Percentiles rank a stretch among this genome's conserved stretches.
Evolutionary conservation across 2,329 filamentous ascomycete species (phyloP).

Genomic region (Magnaporthiopsis incrustans): DNA sequence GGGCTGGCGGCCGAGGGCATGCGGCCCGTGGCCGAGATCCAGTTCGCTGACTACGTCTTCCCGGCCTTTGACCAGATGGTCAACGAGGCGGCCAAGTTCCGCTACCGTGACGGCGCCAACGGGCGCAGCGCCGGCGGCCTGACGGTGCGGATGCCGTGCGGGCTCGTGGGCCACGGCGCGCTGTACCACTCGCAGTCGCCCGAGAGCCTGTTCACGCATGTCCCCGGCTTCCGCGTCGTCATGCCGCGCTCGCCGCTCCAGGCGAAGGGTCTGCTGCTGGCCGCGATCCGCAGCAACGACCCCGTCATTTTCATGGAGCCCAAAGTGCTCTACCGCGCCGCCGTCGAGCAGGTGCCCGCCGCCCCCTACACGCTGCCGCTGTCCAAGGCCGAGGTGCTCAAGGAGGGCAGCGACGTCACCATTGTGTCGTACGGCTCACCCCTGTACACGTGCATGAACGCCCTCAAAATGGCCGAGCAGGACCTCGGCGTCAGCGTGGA

Average conservation of each 20-base stretch:
- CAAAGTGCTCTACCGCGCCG: constrained; percentile 85
- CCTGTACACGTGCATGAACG: constrained; percentile 72
- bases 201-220: constrained; percentile 79
- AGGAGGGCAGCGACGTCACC: constrained; percentile 71
- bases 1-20: constrained; percentile 85
- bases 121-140: constrained; percentile 63
- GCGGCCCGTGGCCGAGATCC: constrained; percentile 88
- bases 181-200: constrained; percentile 86
- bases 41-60: constrained; percentile 92
- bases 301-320: constrained; percentile 92
- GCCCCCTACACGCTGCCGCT: constrained; percentile 76
- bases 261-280: constrained; percentile 77
- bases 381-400: constrained; percentile 77
- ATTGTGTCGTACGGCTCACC: constrained; percentile 86
- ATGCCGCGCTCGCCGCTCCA: constrained; percentile 80
- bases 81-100: constrained; percentile 84
- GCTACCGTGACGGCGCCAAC: constrained; percentile 61
- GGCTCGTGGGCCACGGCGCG: constrained; percentile 81
- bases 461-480: constrained; percentile 66
- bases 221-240: constrained; percentile 77
- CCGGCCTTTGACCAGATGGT: constrained; percentile 92
- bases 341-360: constrained; percentile 82
- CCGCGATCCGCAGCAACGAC: constrained; percentile 72
- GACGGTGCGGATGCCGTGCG: constrained; percentile 84
- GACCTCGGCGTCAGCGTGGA: constrained; percentile 73